phyloP scores from a whole-genome alignment of 805 yeast genomes.

The Cyberlindnera xylosilytica region DNA sequence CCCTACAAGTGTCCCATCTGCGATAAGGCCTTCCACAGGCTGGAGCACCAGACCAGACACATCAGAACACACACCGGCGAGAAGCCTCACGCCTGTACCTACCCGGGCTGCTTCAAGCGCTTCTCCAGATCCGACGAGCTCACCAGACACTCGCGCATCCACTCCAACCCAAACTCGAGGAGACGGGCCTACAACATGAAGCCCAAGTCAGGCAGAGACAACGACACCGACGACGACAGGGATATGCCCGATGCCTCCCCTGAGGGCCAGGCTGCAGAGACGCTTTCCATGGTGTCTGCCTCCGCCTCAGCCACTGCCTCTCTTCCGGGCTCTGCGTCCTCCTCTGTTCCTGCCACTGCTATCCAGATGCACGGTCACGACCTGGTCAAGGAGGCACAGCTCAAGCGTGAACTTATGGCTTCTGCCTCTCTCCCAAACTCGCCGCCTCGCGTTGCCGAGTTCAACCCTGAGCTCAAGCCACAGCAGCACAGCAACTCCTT shows the following conservation, averaged over 20 bases:
- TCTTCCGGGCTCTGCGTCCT: too few species aligned
- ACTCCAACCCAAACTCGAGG: conserved; percentile 67
- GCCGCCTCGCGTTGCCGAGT: conserved; percentile 17
- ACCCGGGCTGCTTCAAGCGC: conserved; percentile 64
- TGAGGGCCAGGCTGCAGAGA: conserved; percentile 5
- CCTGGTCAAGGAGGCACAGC: conserved; percentile 10
- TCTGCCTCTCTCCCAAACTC: conserved; percentile 23
- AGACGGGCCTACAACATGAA: conserved; percentile 49
- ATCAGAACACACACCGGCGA: conserved; percentile 81
- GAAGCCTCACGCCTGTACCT: conserved; percentile 74
- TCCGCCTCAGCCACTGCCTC: too few species aligned
- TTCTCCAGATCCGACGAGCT: conserved; percentile 72
- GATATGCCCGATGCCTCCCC: conserved; percentile 2
- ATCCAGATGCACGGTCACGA: background rate
- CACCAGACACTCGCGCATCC: conserved; percentile 70
- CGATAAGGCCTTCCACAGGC: conserved; percentile 68
- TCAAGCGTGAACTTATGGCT: conserved; percentile 14
- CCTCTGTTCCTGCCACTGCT: too few species aligned
- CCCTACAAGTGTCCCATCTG: conserved; percentile 77
- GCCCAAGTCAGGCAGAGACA: conserved; percentile 21
- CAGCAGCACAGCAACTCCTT: conserved; percentile 14
- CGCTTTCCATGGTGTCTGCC: conserved; percentile 9
- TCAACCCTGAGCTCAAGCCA: conserved; percentile 11
- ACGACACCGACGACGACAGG: background rate
- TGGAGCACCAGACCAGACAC: conserved; percentile 78